Percentiles rank a stretch among this genome's conserved stretches.
These are phyloP conservation scores for Fusarium luffae DNA, from an alignment of 2,329 filamentous ascomycete genomes.

Conservation along the genomic window DNA sequence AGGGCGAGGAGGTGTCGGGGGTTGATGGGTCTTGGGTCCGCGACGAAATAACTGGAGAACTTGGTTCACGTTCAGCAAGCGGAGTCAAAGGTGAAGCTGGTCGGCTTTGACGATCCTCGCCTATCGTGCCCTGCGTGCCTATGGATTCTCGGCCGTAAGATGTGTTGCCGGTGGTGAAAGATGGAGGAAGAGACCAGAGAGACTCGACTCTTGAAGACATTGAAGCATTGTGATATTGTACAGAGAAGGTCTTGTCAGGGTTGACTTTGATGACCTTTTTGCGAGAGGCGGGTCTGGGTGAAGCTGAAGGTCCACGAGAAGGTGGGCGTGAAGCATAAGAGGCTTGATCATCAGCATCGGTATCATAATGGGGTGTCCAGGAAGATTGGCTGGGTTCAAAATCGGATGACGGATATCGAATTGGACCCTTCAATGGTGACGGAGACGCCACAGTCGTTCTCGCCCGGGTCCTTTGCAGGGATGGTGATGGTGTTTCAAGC, in stretches of 20 bases:
- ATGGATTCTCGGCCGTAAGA: conserved; percentile 62
- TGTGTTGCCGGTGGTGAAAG: conserved; percentile 58
- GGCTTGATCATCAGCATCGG: conserved; percentile 34
- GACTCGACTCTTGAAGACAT: conserved; percentile 48
- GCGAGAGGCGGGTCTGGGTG: conserved; percentile 46
- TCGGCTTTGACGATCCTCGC: conserved; percentile 59
- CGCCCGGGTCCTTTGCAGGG: conserved; percentile 33
- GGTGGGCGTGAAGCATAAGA: conserved; percentile 32
- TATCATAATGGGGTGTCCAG: conserved; percentile 36
- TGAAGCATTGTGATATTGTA: conserved; percentile 53
- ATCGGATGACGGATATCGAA: conserved; percentile 34
- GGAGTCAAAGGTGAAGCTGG: conserved; percentile 63
- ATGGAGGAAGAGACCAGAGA: conserved; percentile 55
- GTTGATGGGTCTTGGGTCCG: conserved; percentile 29
- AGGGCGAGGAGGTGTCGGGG: conserved; percentile 53
- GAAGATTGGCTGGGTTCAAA: conserved; percentile 34
- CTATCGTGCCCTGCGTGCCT: conserved; percentile 59
- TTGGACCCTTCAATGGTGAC: conserved; percentile 34
- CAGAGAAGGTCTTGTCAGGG: conserved; percentile 68
- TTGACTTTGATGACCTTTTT: conserved; percentile 62
- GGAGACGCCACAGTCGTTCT: conserved; percentile 30
- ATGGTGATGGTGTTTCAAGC: conserved; percentile 43
- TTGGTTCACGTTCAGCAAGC: conserved; percentile 53
- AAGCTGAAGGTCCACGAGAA: conserved; percentile 39
- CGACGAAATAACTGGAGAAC: conserved; percentile 37